Conservation (phyloP, 768 basidiomycete genomes). For the Baorangia bicolor region DNA sequence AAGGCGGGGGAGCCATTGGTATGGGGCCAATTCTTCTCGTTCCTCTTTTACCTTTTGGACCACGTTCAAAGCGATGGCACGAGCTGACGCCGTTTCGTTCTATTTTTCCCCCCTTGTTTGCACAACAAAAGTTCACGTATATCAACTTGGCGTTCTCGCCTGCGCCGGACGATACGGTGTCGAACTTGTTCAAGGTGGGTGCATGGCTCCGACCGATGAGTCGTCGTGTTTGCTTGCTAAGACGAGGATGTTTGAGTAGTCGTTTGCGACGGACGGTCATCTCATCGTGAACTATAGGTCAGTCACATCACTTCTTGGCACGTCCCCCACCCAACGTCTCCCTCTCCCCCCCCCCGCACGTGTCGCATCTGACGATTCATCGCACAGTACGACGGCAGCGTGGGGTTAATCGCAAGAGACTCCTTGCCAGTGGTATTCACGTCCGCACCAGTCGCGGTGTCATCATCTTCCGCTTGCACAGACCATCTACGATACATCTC, state of each 20-base stretch:
- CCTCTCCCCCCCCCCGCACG: neutral
- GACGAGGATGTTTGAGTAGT: conserved; percentile 40
- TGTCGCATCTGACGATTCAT: conserved; percentile 2
- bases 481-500: conserved; percentile 2
- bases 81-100: conserved; percentile 22
- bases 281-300: conserved; percentile 92
- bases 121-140: conserved; percentile 55
- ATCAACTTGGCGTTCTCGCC: conserved; percentile 79
- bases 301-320: conserved; percentile 11
- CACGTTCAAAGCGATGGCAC: neutral
- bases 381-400: conserved; percentile 55
- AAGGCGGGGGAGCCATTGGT: conserved; percentile 85
- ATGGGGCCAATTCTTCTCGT: conserved; percentile 24
- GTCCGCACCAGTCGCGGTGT: neutral
- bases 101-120: neutral
- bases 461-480: neutral
- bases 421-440: neutral
- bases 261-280: conserved; percentile 84
- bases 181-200: conserved; percentile 64
- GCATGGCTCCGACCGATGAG: neutral
- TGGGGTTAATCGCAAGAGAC: conserved; percentile 48
- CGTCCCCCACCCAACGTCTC: too few relatives aligned
- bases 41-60: neutral
- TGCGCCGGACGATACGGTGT: conserved; percentile 73
- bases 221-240: conserved; percentile 1